phyloP scores from a whole-genome alignment of 352 stramenopile genomes.

The Thraustochytrium sp. region DNA sequence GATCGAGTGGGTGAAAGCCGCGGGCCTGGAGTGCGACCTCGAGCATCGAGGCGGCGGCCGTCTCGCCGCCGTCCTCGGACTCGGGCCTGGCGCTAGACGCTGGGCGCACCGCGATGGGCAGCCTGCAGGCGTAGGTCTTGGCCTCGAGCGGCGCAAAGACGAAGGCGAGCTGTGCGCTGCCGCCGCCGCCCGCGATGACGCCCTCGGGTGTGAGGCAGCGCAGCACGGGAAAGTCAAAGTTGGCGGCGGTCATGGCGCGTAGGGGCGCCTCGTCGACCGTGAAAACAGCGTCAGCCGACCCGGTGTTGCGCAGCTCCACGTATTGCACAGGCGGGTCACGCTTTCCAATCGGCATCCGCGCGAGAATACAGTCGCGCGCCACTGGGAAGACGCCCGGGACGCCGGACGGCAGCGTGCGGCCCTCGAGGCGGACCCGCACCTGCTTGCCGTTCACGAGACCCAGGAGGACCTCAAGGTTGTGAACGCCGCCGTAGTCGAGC shows the following conservation, averaged over 20 bases:
- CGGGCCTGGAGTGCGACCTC: neutral
- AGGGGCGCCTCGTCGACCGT: neutral
- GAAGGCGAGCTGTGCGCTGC: neutral
- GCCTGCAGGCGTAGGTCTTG: neutral
- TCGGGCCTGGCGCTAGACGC: neutral
- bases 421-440: constrained; percentile 71
- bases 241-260: neutral
- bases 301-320: constrained; percentile 11
- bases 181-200: neutral
- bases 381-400: neutral
- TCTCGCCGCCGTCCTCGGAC: neutral
- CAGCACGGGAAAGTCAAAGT: constrained; percentile 30
- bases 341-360: neutral
- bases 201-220: neutral
- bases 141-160: neutral
- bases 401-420: constrained; percentile 59
- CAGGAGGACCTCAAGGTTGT: constrained; percentile 75
- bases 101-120: neutral
- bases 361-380: neutral
- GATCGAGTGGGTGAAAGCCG: neutral
- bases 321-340: neutral
- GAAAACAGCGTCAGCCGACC: neutral
- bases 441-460: constrained; percentile 80
- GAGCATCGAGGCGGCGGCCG: neutral
- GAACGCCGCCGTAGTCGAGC: constrained; percentile 64